phyloP scores from a whole-genome alignment of 1,284 basidiomycete species.

The Porogramme epimiltina region DNA sequence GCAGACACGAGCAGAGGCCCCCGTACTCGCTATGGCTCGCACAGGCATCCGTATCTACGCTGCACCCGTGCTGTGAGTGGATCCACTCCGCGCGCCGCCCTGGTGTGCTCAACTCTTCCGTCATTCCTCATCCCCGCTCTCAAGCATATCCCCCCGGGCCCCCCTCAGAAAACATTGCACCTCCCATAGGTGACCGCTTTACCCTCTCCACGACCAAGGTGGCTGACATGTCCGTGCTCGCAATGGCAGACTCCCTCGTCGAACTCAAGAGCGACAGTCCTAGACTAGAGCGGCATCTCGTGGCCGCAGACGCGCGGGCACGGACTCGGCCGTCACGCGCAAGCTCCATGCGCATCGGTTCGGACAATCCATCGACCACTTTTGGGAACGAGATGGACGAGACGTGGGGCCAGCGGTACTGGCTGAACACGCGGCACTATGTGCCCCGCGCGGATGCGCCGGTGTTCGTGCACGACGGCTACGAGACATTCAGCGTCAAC shows the following conservation, averaged over 20 bases:
- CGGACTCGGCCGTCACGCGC: constrained; percentile 11
- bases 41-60: constrained; percentile 36
- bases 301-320: too few species aligned
- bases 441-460: constrained; percentile 70
- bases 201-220: too few species aligned
- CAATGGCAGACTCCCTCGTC: too few species aligned
- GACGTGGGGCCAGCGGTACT: constrained; percentile 80
- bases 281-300: too few species aligned
- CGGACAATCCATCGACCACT: constrained; percentile 86
- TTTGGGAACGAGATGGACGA: constrained; percentile 40
- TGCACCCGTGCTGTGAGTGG: constrained; percentile 34
- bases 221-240: too few species aligned
- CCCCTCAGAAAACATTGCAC: too few species aligned
- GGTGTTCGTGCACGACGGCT: constrained; percentile 82
- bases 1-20: constrained; percentile 17
- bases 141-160: too few species aligned
- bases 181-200: too few species aligned
- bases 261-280: too few species aligned
- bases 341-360: constrained; percentile 71
- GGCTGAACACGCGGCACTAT: constrained; percentile 88
- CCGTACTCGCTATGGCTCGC: constrained; percentile 29
- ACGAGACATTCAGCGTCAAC: constrained; percentile 80
- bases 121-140: too few species aligned
- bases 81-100: too few species aligned
- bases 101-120: too few species aligned